Evolutionary conservation across 805 yeast genomes (phyloP).

Genomic region (Blastobotrys robertii): DNA sequence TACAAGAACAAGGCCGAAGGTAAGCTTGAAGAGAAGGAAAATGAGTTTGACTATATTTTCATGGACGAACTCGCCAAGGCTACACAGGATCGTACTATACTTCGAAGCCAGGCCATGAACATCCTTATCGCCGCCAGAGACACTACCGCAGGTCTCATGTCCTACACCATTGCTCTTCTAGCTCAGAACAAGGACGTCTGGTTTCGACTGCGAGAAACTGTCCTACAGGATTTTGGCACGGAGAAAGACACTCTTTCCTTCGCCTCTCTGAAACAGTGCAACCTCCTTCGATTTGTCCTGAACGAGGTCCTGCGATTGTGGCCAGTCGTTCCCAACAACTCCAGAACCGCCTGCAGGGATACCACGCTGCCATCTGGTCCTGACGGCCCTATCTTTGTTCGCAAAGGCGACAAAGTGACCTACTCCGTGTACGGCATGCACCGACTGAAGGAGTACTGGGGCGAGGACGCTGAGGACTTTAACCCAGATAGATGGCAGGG

Average conservation of each 20-base stretch:
- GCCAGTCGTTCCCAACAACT: conserved; percentile 39
- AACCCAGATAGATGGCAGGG: conserved; percentile 39
- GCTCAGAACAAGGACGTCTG: conserved; percentile 28
- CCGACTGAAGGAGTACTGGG: conserved; percentile 32
- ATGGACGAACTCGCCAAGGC: conserved; percentile 38
- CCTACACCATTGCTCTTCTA: conserved; percentile 36
- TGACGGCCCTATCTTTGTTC: conserved; percentile 33
- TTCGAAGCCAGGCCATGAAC: conserved; percentile 41
- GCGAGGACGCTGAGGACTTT: conserved; percentile 34
- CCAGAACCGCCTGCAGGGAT: conserved; percentile 33
- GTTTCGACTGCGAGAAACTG: conserved; percentile 29
- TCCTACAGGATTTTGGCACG: conserved; percentile 25
- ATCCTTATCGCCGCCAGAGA: conserved; percentile 44
- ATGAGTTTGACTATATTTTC: conserved; percentile 32
- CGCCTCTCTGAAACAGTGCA: conserved; percentile 35
- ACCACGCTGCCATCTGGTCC: conserved; percentile 38
- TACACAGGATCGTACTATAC: conserved; percentile 37
- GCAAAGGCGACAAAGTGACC: conserved; percentile 31
- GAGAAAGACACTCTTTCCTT: conserved; percentile 26
- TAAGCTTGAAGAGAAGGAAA: conserved; percentile 10
- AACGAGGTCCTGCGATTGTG: conserved; percentile 38
- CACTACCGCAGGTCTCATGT: conserved; percentile 41
- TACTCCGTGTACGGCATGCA: conserved; percentile 33
- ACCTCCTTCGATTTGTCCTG: conserved; percentile 34
- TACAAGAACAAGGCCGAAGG: conserved; percentile 6